Conservation (phyloP, 345 rosid species). For the Triadica sebifera region DNA sequence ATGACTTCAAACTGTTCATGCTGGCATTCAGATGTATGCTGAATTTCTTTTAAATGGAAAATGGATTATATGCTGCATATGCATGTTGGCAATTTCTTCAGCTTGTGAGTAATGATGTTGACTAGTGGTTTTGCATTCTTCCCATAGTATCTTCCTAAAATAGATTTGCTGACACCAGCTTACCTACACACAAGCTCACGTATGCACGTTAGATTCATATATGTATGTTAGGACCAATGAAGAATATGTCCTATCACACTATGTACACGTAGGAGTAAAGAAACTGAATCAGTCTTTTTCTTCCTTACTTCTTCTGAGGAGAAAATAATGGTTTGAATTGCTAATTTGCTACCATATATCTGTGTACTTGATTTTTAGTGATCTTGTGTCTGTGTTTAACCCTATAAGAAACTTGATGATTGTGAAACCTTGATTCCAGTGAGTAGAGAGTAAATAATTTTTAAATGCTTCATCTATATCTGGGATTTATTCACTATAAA, state of each 20-base stretch:
- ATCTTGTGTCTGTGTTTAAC: background rate
- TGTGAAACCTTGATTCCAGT: background rate
- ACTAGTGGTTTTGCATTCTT: background rate
- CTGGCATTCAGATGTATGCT: background rate
- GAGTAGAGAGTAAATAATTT: background rate
- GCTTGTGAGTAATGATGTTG: background rate
- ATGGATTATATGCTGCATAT: conserved; percentile 9
- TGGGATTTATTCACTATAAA: too few species aligned
- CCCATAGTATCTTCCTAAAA: background rate
- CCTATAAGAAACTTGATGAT: background rate
- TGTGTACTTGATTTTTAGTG: background rate
- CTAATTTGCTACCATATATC: background rate
- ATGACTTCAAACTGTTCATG: background rate
- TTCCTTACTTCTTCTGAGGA: background rate
- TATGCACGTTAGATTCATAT: too few species aligned
- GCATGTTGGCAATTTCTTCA: conserved; percentile 3
- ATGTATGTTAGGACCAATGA: background rate
- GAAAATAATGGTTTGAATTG: background rate
- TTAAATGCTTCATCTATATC: too few species aligned
- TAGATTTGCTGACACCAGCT: background rate
- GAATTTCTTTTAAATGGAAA: background rate
- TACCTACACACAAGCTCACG: background rate
- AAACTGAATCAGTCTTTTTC: background rate
- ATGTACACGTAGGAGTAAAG: background rate
- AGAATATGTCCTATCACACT: background rate